phyloP scores from a whole-genome alignment of 208 protist genomes.

The Zelonia costaricensis region DNA sequence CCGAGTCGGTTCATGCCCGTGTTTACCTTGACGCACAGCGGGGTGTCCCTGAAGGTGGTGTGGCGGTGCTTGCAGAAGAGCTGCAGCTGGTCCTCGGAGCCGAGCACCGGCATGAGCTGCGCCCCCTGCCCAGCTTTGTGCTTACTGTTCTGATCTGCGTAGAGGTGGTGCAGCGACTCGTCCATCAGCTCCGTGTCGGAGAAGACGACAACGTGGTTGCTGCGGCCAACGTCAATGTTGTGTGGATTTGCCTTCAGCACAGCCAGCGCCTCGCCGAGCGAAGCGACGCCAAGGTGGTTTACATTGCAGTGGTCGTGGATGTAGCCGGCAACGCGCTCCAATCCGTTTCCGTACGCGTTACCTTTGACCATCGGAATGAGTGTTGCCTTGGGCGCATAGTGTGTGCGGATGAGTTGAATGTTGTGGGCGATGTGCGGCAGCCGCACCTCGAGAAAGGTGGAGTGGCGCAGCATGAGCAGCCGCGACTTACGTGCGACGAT shows the following conservation, averaged over 20 bases:
- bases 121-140: slow-evolving; percentile 20
- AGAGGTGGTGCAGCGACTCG: slow-evolving; percentile 38
- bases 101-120: slow-evolving; percentile 41
- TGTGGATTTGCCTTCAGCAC: slow-evolving; percentile 26
- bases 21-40: slow-evolving; percentile 55
- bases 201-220: slow-evolving; percentile 40
- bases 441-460: slow-evolving; percentile 47
- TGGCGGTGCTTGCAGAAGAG: slow-evolving; percentile 35
- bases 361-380: slow-evolving; percentile 65
- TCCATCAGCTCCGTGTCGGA: slow-evolving; percentile 62
- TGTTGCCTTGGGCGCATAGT: slow-evolving; percentile 42
- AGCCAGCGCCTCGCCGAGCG: slow-evolving; percentile 47
- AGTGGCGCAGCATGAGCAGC: slow-evolving; percentile 50
- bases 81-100: slow-evolving; percentile 35
- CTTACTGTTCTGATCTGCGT: slow-evolving; percentile 41
- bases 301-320: slow-evolving; percentile 33
- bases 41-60: slow-evolving; percentile 38
- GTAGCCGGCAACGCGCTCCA: slow-evolving; percentile 42
- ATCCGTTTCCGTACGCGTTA: slow-evolving; percentile 53
- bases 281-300: slow-evolving; percentile 48
- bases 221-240: slow-evolving; percentile 17
- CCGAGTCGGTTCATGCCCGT: slow-evolving; percentile 60
- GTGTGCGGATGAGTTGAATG: slow-evolving; percentile 34
- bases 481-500: too few relatives aligned
- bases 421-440: slow-evolving; percentile 48